These are phyloP conservation scores for Acanthochlamys bracteata DNA, from an alignment of 106 monocot species.

Conservation along the genomic window DNA sequence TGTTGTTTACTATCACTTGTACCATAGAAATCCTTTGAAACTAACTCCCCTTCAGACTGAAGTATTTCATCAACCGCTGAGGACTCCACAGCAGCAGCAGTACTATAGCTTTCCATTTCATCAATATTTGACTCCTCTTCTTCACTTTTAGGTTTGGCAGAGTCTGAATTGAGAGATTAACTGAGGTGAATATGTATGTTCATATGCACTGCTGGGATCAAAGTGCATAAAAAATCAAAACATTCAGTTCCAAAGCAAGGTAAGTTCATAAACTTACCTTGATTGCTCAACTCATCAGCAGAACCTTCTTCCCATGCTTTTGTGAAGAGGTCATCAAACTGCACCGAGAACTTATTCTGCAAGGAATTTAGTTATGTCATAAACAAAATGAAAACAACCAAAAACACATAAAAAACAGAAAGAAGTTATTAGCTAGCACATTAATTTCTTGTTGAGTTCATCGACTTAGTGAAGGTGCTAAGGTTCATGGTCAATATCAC, in stretches of 20 bases:
- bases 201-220: too few relatives aligned
- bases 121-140: slow-evolving; percentile 1
- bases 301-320: slow-evolving; percentile 51
- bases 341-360: slow-evolving; percentile 50
- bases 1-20: slow-evolving; percentile 12
- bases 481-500: too few relatives aligned
- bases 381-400: not conserved
- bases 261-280: slow-evolving; percentile 15
- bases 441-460: too few relatives aligned
- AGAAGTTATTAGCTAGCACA: too few relatives aligned
- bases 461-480: too few relatives aligned
- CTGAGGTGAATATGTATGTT: too few relatives aligned
- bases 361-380: not conserved
- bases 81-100: slow-evolving; percentile 15
- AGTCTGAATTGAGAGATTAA: slow-evolving; percentile 9
- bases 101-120: not conserved
- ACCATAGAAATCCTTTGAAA: slow-evolving; percentile 6
- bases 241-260: too few relatives aligned
- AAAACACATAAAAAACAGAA: too few relatives aligned
- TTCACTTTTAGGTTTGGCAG: slow-evolving; percentile 13
- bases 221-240: too few relatives aligned
- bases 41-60: slow-evolving; percentile 16
- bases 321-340: slow-evolving; percentile 73
- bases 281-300: slow-evolving; percentile 11
- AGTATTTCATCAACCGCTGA: slow-evolving; percentile 51